Evolutionary conservation across 257 asterid species (phyloP), one percentile per base, ranked within the genome.

Genomic region (Nicotiana obtusifolia): DNA sequence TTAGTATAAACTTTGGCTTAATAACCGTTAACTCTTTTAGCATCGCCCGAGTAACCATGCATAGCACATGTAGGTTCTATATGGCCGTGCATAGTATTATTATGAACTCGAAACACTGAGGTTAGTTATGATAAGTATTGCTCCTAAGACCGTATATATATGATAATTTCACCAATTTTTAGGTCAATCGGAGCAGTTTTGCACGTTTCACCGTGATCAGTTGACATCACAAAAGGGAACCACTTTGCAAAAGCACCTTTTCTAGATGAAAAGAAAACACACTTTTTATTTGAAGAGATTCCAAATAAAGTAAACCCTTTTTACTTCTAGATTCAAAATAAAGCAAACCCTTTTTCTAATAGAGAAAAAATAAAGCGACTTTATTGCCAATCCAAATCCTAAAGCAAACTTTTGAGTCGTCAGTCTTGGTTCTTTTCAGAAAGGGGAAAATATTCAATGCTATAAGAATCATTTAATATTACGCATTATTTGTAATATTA

Each of bases 321-420:
- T 20, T 14, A 73, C 37, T 73, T 73, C 24, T 22, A 73, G 31
- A 73, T 73, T 47, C 79, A 75, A 75, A 75, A 75, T 49, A 75
- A 49, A 75, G 79, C 62, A 75, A 15, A 47, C 62, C 4, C 62
- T 24, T 24, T 73, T 49, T 57, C 78, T 71, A 44, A 20, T 44
- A 71, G 35, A 71, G 49, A 47, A 62, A 47, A 15, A 49, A 49
- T 0, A 75, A 24, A 75, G 52, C 13, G 0, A 49, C 62, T 49
- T 75, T 75, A 15, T 26, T 47, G 33, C 8, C 60, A 71, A 71
- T 71, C 78, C 0, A 69, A 41, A 71, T 14, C 60, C 14, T 64
- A 75, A 75, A 15, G 41, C 5, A 75, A 26, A 15, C 24, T 24
- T 54, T 47, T 75, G 5, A 20, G 26, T 49, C 17, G 16, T 75